phyloP scores from a whole-genome alignment of 192 early-diverging fungal species.

The Backusella luteola region DNA sequence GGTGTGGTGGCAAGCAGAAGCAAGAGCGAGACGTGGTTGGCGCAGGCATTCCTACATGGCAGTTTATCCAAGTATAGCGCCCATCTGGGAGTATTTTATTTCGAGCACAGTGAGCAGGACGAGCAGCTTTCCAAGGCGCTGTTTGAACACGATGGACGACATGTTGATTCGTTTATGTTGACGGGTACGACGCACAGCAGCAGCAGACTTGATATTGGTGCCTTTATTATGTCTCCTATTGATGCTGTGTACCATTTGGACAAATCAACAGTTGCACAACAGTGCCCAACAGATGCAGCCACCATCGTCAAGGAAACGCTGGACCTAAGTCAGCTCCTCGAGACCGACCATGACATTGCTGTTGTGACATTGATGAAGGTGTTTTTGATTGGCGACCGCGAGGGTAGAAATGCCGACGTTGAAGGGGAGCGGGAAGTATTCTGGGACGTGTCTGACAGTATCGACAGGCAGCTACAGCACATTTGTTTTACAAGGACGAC shows the following conservation, averaged over 20 bases:
- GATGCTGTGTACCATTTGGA: conserved; percentile 39
- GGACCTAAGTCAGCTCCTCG: background rate
- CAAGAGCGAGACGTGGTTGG: conserved; percentile 13
- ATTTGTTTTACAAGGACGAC: background rate
- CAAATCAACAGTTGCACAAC: conserved; percentile 22
- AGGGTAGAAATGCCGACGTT: conserved; percentile 19
- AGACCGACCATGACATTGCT: conserved; percentile 5
- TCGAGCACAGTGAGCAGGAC: background rate
- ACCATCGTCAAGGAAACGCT: background rate
- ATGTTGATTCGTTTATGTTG: conserved; percentile 17
- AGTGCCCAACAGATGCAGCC: background rate
- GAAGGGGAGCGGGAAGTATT: conserved; percentile 30
- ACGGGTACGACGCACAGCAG: background rate
- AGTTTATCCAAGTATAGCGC: background rate
- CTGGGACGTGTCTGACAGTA: conserved; percentile 21
- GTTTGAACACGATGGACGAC: conserved; percentile 22
- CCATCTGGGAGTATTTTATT: conserved; percentile 20
- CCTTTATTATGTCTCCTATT: conserved; percentile 31
- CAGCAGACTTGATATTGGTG: background rate
- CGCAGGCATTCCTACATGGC: conserved; percentile 5
- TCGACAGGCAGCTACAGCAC: conserved; percentile 16
- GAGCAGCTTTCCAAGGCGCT: conserved; percentile 8
- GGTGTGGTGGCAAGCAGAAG: background rate
- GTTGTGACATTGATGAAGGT: conserved; percentile 34
- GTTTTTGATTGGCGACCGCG: conserved; percentile 32